These are phyloP conservation scores for Elsinoe perseae DNA, from an alignment of 2,329 filamentous ascomycete species.

Conservation along the genomic window DNA sequence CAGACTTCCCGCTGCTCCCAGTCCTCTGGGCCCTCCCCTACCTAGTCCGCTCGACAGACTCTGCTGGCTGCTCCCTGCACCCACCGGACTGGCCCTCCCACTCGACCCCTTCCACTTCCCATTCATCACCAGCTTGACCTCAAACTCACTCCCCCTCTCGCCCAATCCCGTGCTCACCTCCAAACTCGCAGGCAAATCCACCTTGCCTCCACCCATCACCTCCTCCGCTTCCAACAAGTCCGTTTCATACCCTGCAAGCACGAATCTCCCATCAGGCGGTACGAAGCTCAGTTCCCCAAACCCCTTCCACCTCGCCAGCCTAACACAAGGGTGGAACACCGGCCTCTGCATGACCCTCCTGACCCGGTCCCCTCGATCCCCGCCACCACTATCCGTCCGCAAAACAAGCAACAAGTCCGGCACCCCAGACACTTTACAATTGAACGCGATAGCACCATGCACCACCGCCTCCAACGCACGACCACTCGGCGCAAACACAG, in stretches of 20 bases:
- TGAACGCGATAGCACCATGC: slow-evolving; percentile 90
- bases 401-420: slow-evolving; percentile 81
- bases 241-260: slow-evolving; percentile 88
- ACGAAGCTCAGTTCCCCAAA: slow-evolving; percentile 90
- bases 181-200: slow-evolving; percentile 74
- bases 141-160: slow-evolving; percentile 70
- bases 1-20: slow-evolving; percentile 15
- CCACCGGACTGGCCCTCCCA: slow-evolving; percentile 8
- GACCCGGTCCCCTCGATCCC: slow-evolving; percentile 41
- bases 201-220: slow-evolving; percentile 17
- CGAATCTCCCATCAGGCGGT: slow-evolving; percentile 88
- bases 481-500: slow-evolving; percentile 85
- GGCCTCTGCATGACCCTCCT: slow-evolving; percentile 66
- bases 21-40: slow-evolving; percentile 1
- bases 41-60: slow-evolving; percentile 17
- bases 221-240: slow-evolving; percentile 47
- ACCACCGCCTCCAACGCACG: slow-evolving; percentile 78
- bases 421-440: slow-evolving; percentile 86
- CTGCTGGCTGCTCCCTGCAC: slow-evolving; percentile 11
- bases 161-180: slow-evolving; percentile 79
- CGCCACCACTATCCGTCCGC: slow-evolving; percentile 71
- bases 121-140: slow-evolving; percentile 69
- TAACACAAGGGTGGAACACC: slow-evolving; percentile 92
- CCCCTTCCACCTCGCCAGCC: slow-evolving; percentile 82
- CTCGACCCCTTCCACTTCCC: slow-evolving; percentile 34